A percentile compares a stretch with the other conserved stretches of the same genome.
Evolutionary conservation across 139 green algal species (phyloP).

Genomic region (Chlamydomonas schloesseri): DNA sequence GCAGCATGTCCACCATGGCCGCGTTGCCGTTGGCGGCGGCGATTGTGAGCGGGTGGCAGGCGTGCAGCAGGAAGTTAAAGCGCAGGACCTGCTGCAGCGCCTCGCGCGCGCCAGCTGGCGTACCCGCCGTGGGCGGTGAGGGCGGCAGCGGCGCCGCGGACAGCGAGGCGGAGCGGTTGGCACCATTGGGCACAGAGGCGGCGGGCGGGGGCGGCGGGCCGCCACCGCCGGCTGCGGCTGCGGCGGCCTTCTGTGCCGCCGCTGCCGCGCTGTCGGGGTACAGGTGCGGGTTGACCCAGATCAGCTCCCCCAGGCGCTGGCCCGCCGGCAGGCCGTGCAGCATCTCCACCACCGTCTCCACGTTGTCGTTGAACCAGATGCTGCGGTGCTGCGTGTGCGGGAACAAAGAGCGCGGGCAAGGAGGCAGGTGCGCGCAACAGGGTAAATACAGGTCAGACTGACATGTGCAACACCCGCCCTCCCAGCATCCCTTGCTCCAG

Average conservation of each 20-base stretch:
- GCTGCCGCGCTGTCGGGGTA: not conserved
- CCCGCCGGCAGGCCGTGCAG: not conserved
- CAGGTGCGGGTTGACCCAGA: conserved; percentile 12
- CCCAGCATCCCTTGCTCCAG: no score
- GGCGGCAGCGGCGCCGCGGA: not conserved
- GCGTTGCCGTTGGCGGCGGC: conserved; percentile 10
- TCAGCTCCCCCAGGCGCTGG: not conserved
- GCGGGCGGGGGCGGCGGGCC: no score
- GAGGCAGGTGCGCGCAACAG: no score
- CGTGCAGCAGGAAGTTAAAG: conserved; percentile 13
- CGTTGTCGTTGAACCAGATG: not conserved
- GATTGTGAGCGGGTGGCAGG: conserved; percentile 34
- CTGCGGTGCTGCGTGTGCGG: no score
- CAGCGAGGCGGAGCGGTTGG: no score
- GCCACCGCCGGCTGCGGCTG: no score
- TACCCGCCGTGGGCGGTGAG: not conserved
- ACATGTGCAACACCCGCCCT: no score
- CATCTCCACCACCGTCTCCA: conserved; percentile 7
- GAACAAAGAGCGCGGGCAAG: no score
- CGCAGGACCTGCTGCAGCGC: conserved; percentile 9
- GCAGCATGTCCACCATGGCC: conserved; percentile 14
- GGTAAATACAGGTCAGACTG: no score
- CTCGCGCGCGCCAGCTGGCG: not conserved
- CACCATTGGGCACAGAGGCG: no score
- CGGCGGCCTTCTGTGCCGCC: not conserved